phyloP scores from a whole-genome alignment of 1,139 yeast species.

The Candida gigantensis region DNA sequence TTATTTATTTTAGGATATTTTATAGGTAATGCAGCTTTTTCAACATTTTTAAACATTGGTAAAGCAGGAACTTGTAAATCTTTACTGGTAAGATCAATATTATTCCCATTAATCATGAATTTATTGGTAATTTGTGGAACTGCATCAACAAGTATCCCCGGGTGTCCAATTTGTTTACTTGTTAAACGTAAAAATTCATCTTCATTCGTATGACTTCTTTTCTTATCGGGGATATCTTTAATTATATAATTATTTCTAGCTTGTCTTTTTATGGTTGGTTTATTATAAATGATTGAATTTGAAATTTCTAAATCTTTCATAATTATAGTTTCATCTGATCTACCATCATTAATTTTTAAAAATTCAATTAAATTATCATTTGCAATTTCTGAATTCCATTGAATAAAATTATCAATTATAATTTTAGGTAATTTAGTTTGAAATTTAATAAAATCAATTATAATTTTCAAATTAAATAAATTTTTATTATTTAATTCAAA shows the following conservation, averaged over 20 bases:
- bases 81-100: conserved; percentile 24
- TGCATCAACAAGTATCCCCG: conserved; percentile 53
- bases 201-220: conserved; percentile 9
- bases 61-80: conserved; percentile 35
- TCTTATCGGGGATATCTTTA: conserved; percentile 3
- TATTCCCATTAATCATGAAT: conserved; percentile 28
- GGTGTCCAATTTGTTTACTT: conserved; percentile 57
- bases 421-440: conserved; percentile 49
- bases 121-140: conserved; percentile 59
- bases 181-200: conserved; percentile 36
- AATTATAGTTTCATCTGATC: conserved; percentile 24
- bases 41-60: conserved; percentile 64
- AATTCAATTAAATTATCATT: conserved; percentile 26
- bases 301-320: conserved; percentile 27
- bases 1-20: conserved; percentile 28
- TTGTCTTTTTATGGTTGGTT: conserved; percentile 25
- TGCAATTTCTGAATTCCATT: conserved; percentile 22
- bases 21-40: conserved; percentile 49
- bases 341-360: conserved; percentile 16
- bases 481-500: conserved; percentile 49
- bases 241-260: conserved; percentile 10
- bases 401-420: conserved; percentile 41
- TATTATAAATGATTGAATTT: conserved; percentile 29
- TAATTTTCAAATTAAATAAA: conserved; percentile 40
- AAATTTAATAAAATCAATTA: conserved; percentile 44